Evolutionary conservation across 2,329 filamentous ascomycete genomes (phyloP), one percentile per base, ranked within the genome.

Genomic region (Phialophora macrospora): DNA sequence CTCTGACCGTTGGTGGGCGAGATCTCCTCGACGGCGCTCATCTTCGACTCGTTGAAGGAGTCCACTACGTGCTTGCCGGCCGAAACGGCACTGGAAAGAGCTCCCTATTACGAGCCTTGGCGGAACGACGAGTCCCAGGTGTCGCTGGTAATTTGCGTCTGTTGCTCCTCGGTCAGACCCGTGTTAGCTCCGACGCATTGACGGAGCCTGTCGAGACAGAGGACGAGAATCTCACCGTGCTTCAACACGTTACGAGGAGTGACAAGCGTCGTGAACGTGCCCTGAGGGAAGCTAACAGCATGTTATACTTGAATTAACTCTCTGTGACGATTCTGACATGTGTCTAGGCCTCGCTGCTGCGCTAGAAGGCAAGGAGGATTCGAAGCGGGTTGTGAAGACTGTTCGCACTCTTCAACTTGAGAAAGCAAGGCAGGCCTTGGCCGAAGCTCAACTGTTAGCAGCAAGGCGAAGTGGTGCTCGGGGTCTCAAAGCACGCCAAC

Each of bases 41-140:
- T 63, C 78, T 96, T 41, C 85, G 88, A 26, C 79, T 96, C 2
- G 91, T 94, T 70, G 85, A 88, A 57, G 89, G 90, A 0, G 82
- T 87, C 54, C 84, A 90, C 67, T 96, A 96, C 80, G 91, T 91
- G 0, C 80, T 96, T 1, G 82, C 94, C 22, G 92, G 92, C 0
- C 84, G 90, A 6, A 96, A 96, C 77, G 92, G 92, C 0, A 90
- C 88, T 1, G 92, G 92, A 5, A 96, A 96, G 74, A 93, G 90
- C 3, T 94, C 88, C 89, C 77, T 76, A 83, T 80, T 95, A 17
- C 86, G 86, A 73, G 91, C 92, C 1, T 88, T 96, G 70, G 89
- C 88, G 4, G 88, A 92, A 67, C 91, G 91, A 72, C 82, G 93
- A 38, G 90, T 96, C 17, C 91, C 92, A 0, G 91, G 90, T 0